phyloP scores from a whole-genome alignment of 495 filamentous ascomycete species.

The Podospora bellae-mahoneyi region DNA sequence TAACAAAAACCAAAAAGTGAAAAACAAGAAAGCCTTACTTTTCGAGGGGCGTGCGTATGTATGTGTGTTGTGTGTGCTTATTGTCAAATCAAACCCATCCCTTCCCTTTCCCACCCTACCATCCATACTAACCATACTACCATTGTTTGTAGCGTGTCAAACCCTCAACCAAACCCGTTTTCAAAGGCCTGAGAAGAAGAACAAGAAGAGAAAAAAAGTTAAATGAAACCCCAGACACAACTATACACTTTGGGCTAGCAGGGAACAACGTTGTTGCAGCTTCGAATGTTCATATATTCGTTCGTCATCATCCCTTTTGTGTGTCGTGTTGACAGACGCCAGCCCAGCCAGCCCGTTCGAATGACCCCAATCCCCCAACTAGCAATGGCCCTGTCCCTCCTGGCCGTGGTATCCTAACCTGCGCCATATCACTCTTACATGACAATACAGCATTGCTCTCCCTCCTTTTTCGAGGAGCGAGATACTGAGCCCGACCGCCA shows the following conservation, averaged over 20 bases:
- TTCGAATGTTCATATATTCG: slow-evolving; percentile 11
- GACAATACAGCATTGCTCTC: slow-evolving; percentile 17
- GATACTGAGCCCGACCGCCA: background rate
- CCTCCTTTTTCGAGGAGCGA: background rate
- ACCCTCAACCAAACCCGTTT: background rate
- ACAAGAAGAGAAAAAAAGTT: background rate
- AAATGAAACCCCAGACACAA: background rate
- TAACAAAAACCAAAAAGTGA: background rate
- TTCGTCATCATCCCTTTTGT: slow-evolving; percentile 1
- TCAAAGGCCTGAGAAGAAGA: background rate
- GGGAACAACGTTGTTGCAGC: background rate
- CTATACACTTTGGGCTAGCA: background rate
- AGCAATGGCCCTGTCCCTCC: background rate
- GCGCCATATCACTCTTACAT: slow-evolving; percentile 17
- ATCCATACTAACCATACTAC: background rate
- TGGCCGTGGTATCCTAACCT: background rate
- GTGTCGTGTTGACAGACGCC: background rate
- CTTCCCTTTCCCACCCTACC: background rate
- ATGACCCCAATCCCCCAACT: background rate
- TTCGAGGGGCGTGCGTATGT: background rate
- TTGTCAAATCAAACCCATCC: background rate
- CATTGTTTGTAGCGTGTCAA: background rate
- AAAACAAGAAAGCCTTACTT: background rate
- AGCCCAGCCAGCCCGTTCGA: background rate
- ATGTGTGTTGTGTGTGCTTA: background rate